Evolutionary conservation across 1,284 basidiomycete genomes (phyloP), one percentile per base, ranked within the genome.

Genomic region (Marasmius sp.): DNA sequence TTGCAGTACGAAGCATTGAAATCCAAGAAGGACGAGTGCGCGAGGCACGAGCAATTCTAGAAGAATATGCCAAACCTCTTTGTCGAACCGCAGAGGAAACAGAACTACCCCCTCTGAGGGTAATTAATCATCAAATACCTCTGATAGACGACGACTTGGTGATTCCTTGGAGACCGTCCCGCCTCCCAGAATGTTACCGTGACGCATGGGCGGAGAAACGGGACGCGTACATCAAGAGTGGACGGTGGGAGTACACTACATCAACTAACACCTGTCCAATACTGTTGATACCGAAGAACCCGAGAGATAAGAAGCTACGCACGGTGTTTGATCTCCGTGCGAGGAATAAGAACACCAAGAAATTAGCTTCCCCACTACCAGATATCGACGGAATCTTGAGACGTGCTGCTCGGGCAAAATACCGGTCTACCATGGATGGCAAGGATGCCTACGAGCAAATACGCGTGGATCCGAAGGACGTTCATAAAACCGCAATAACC

Each of bases 81-180:
- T 77, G 76, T 27, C 58, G 62, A 0, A 59, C 68, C 0, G 73
- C 68, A 0, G 63, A 48, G 0, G 68, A 73, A 0, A 75, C 72
- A 0, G 62, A 56, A 0, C 55, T 79, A 27, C 77, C 74, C 0
- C 75, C 73, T 0, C 43, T 78, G 0, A 50, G 67, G 0, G 70
- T 56, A 0, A 77, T 79, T 0, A 78, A 79, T 49, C 76, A 79
- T 34, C 20, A 38, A 0, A 76, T 77, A 0, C 74, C 74, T 0
- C 27, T 79, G 1, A 74, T 78, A 10, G 70, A 79, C 38, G 64
- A 67, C 9, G 52, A 47, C 0, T 67, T 69, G 11, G 56, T 69
- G 0, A 75, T 76, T 50, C 68, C 68, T 0, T 76, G 72, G 74
- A 47, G 67, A 0, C 67, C 70, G 8, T 53, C 58, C 8, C 9